Evolutionary conservation across 768 basidiomycete species (phyloP).

Genomic region (Auriculariales sp.): DNA sequence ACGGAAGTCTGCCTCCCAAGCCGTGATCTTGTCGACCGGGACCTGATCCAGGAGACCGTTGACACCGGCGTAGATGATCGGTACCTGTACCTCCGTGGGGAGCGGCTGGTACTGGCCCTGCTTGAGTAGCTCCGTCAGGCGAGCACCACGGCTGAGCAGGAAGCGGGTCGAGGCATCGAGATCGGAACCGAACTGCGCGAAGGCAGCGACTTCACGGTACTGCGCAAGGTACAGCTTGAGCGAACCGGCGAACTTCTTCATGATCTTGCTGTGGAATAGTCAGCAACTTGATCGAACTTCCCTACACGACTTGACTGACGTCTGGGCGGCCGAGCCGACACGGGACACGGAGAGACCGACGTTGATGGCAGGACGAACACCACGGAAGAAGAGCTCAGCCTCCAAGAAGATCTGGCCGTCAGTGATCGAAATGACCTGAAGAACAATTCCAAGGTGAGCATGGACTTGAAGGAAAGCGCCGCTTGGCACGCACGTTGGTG

Average conservation of each 20-base stretch:
- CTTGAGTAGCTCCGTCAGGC: constrained; percentile 93
- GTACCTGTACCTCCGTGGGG: constrained; percentile 91
- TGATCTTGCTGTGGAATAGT: constrained; percentile 58
- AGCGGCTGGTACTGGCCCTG: constrained; percentile 97
- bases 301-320: constrained; percentile 40
- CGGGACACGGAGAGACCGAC: constrained; percentile 99
- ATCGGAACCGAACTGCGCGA: constrained; percentile 99
- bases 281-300: background rate
- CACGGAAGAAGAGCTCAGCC: constrained; percentile 99
- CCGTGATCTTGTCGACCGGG: constrained; percentile 86
- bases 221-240: constrained; percentile 99
- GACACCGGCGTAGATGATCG: constrained; percentile 98
- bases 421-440: constrained; percentile 95
- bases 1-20: constrained; percentile 90
- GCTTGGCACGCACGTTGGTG: constrained; percentile 55
- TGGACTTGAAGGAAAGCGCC: background rate
- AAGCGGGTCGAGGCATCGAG: constrained; percentile 98
- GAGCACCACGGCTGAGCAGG: constrained; percentile 94
- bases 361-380: constrained; percentile 98
- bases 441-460: constrained; percentile 21
- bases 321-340: constrained; percentile 99
- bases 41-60: constrained; percentile 98
- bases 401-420: constrained; percentile 99
- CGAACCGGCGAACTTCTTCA: constrained; percentile 99
- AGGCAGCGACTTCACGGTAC: constrained; percentile 99